Evolutionary conservation across 805 yeast genomes (phyloP).

Genomic region (Barnettozyma pratensis): DNA sequence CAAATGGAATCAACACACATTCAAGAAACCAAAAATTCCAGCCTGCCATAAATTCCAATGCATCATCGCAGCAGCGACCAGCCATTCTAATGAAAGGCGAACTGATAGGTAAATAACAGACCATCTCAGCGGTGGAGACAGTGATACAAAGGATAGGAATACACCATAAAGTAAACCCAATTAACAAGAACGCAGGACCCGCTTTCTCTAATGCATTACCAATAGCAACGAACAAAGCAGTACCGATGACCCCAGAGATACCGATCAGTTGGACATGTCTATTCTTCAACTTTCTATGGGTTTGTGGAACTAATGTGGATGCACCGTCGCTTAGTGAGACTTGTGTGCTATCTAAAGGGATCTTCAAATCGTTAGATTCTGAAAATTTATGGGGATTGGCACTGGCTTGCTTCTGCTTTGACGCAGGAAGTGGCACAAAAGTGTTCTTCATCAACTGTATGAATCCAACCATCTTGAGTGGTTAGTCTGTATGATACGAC

Average conservation of each 20-base stretch:
- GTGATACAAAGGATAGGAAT: slow-evolving; percentile 64
- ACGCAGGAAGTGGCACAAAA: slow-evolving; percentile 18
- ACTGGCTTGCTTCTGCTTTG: background rate
- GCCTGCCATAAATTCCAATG: slow-evolving; percentile 69
- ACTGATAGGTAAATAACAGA: slow-evolving; percentile 66
- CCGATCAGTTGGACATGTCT: slow-evolving; percentile 78
- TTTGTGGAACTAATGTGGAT: slow-evolving; percentile 22
- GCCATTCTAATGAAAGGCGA: slow-evolving; percentile 76
- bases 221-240: slow-evolving; percentile 71
- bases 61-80: slow-evolving; percentile 70
- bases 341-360: background rate
- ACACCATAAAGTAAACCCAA: slow-evolving; percentile 66
- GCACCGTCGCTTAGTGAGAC: slow-evolving; percentile 17
- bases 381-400: background rate
- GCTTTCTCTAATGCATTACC: slow-evolving; percentile 59
- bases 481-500: background rate
- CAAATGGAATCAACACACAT: slow-evolving; percentile 77
- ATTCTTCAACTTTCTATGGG: slow-evolving; percentile 48
- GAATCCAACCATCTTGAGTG: background rate
- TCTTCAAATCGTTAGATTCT: slow-evolving; percentile 1
- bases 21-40: slow-evolving; percentile 78
- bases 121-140: slow-evolving; percentile 72
- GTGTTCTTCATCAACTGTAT: slow-evolving; percentile 14
- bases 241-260: slow-evolving; percentile 79
- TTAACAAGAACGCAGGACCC: slow-evolving; percentile 65